A percentile compares a stretch with the other conserved stretches of the same genome.
Conservation (phyloP, 805 yeast species). For the Maudiozyma serrabonitensis region DNA sequence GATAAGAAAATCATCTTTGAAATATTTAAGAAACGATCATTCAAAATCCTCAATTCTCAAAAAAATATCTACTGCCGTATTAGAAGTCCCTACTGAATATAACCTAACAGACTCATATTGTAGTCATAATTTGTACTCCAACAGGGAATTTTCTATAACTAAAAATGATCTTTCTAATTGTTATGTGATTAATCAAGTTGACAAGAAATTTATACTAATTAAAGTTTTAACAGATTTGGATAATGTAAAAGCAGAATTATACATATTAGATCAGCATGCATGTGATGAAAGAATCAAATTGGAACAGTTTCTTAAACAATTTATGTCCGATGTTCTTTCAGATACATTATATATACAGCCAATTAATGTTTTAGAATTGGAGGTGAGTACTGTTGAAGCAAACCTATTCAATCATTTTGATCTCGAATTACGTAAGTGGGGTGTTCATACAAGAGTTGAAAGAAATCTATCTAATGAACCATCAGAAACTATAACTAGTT, state of each 20-base stretch:
- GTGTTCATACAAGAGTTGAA: slow-evolving; percentile 22
- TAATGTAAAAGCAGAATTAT: slow-evolving; percentile 16
- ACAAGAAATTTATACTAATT: slow-evolving; percentile 51
- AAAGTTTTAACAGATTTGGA: slow-evolving; percentile 8
- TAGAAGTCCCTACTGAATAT: background rate
- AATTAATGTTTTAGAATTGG: slow-evolving; percentile 8
- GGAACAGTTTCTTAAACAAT: slow-evolving; percentile 39
- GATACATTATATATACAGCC: slow-evolving; percentile 8
- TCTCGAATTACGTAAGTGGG: slow-evolving; percentile 36
- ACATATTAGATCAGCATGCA: slow-evolving; percentile 74
- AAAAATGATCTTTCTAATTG: slow-evolving; percentile 17
- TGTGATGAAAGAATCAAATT: slow-evolving; percentile 65
- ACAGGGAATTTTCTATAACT: background rate
- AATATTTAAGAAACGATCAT: background rate
- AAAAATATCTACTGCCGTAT: background rate
- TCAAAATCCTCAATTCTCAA: background rate
- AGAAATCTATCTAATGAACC: slow-evolving; percentile 6
- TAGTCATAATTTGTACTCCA: background rate
- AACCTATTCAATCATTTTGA: slow-evolving; percentile 25
- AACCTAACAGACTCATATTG: background rate
- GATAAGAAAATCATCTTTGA: background rate
- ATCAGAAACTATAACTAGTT: background rate
- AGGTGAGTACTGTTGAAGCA: slow-evolving; percentile 26
- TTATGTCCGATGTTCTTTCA: slow-evolving; percentile 25
- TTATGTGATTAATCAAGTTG: slow-evolving; percentile 48